phyloP scores from a whole-genome alignment of 164 flowering plant species.

The Sextonia rubra region DNA sequence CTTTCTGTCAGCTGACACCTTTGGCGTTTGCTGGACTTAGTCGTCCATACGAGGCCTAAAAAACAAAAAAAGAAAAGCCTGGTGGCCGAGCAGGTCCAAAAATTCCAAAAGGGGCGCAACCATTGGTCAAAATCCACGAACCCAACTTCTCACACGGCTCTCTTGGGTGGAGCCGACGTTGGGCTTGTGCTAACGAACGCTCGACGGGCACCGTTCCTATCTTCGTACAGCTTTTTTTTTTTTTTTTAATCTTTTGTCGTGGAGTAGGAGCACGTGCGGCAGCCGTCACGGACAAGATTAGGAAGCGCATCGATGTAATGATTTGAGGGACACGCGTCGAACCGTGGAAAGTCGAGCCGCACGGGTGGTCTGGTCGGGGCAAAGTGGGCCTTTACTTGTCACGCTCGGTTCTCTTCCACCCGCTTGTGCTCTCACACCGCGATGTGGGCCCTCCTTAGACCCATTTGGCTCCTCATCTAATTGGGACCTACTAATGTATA shows the following conservation, averaged over 20 bases:
- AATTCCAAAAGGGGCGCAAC: too few relatives aligned
- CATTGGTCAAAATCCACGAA: too few relatives aligned
- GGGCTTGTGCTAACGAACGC: conserved; percentile 15
- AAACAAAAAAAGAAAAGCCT: too few relatives aligned
- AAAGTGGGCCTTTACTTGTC: not conserved
- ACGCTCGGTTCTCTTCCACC: not conserved
- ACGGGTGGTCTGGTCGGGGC: conserved; percentile 29
- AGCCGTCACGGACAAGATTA: not conserved
- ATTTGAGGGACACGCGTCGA: conserved; percentile 18
- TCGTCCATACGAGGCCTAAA: too few relatives aligned
- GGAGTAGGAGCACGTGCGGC: conserved; percentile 21
- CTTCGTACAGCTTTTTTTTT: not conserved
- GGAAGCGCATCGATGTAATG: conserved; percentile 20
- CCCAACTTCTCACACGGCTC: too few relatives aligned
- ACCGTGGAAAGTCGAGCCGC: conserved; percentile 14
- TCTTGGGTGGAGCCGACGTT: not conserved
- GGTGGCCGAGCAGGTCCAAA: too few relatives aligned
- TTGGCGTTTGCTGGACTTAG: too few relatives aligned
- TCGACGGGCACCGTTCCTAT: conserved; percentile 11
- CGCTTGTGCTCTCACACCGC: not conserved
- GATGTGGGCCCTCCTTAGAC: too few relatives aligned
- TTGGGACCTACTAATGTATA: too few relatives aligned
- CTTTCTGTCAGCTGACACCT: too few relatives aligned
- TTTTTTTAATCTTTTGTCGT: not conserved
- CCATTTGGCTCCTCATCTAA: too few relatives aligned